Base-by-base conservation (phyloP, 257 asterid genomes). In the Striga asiatica region DNA sequence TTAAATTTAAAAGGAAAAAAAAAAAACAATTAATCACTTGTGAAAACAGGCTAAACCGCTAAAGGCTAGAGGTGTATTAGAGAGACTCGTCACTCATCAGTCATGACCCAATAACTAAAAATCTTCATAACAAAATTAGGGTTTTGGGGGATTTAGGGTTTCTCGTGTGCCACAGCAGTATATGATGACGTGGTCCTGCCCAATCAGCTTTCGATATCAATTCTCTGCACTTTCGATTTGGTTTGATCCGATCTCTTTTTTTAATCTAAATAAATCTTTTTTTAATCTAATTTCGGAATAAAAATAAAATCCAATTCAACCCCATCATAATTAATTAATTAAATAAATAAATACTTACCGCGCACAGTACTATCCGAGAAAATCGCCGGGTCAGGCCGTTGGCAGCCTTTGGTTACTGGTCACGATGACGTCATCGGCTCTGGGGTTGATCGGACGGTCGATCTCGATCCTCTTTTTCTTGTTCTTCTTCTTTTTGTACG, bases 91-190 rank as follows among this genome's bases (percentile, higher is more conserved):
- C n/a, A n/a, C n/a, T n/a, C n/a, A n/a, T n/a, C n/a, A n/a, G n/a
- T n/a, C n/a, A n/a, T n/a, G n/a, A n/a, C n/a, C n/a, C n/a, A n/a
- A n/a, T n/a, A n/a, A 34, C 53, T 17, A 22, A 55, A 56, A 68
- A 64, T 41, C 28, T 55, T 21, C 48, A 8, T 8, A 14, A n/a
- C 3, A 10, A 23, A 47, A 62, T 67, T 74, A 74, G 80, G 80
- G 77, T 74, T 74, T 74, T 67, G 25, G 25, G 50, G 20, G 70
- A 71, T 75, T 66, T 75, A 70, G 80, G 77, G 80, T 70, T 74
- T 74, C 57, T 28, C 29, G 5, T 1, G 35, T 29, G 8, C 35
- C 8, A 10, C 8, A 11, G 0, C 8, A 0, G 18, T 38, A n/a
- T 10, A 18, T n/a, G 19, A 38, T 11, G 45, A 38, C 45, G 45